Evolutionary conservation across 345 rosid species (phyloP).

Genomic region (Eucalyptus globulus): DNA sequence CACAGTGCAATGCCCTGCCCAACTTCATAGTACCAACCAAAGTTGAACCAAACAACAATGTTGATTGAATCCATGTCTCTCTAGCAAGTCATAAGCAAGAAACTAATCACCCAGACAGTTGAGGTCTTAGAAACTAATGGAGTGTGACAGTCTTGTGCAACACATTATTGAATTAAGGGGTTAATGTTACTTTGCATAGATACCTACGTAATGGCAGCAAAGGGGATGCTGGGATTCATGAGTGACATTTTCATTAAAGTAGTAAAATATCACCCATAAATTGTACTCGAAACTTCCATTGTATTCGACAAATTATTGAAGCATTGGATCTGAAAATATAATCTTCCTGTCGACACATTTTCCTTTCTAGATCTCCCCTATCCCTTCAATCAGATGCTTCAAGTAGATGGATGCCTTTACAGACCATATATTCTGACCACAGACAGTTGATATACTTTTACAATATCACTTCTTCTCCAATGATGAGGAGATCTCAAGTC

Average conservation of each 20-base stretch:
- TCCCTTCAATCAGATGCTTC: not conserved
- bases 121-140: not conserved
- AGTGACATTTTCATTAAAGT: not conserved
- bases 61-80: not conserved
- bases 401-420: not conserved
- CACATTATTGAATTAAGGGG: not conserved
- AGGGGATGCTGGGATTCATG: not conserved
- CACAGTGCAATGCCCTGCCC: not conserved
- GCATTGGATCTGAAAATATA: not conserved
- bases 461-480: not conserved
- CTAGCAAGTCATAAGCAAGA: not conserved
- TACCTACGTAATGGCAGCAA: not conserved
- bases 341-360: not conserved
- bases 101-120: not conserved
- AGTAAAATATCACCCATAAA: not conserved
- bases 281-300: not conserved
- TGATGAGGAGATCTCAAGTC: not conserved
- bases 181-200: not conserved
- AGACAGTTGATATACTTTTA: not conserved
- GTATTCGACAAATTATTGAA: not conserved
- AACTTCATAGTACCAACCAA: not conserved
- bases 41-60: not conserved
- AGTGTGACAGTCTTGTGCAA: not conserved
- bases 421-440: not conserved
- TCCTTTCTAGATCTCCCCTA: not conserved